Conservation (phyloP, 768 basidiomycete genomes). For the Asterophora parasitica region DNA sequence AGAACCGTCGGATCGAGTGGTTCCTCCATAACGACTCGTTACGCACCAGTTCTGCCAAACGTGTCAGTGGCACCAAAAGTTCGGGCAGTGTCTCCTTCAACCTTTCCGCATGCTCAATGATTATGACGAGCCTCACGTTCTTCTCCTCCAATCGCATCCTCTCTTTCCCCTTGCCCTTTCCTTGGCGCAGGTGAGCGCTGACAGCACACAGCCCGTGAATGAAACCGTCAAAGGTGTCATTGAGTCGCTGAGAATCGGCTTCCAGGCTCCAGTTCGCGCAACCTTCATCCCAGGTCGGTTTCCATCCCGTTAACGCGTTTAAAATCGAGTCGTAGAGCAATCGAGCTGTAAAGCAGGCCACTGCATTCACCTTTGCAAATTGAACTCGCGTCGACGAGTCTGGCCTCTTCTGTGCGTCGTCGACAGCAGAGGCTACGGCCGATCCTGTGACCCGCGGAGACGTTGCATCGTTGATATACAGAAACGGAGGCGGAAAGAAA, state of each 20-base stretch:
- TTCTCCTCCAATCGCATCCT: slow-evolving; percentile 14
- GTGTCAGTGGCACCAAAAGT: slow-evolving; percentile 63
- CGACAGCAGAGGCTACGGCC: slow-evolving; percentile 37
- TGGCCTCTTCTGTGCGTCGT: slow-evolving; percentile 16
- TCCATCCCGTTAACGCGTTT: slow-evolving; percentile 55
- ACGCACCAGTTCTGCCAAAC: slow-evolving; percentile 67
- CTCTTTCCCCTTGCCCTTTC: slow-evolving; percentile 21
- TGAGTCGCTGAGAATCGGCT: slow-evolving; percentile 42
- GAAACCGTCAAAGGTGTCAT: slow-evolving; percentile 64
- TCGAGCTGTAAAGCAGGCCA: slow-evolving; percentile 57
- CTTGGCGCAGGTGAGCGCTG: slow-evolving; percentile 24
- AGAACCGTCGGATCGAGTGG: background rate
- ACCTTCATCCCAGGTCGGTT: slow-evolving; percentile 54
- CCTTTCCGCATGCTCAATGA: slow-evolving; percentile 65
- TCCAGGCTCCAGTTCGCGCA: slow-evolving; percentile 52
- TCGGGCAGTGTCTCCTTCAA: slow-evolving; percentile 60
- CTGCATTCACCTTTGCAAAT: slow-evolving; percentile 47
- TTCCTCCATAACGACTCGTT: background rate
- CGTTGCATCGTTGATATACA: slow-evolving; percentile 59
- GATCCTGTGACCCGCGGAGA: slow-evolving; percentile 41
- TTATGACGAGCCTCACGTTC: slow-evolving; percentile 47
- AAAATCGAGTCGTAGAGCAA: slow-evolving; percentile 64
- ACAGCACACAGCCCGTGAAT: slow-evolving; percentile 57
- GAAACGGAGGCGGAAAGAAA: slow-evolving; percentile 53
- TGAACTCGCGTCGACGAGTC: slow-evolving; percentile 25